These are phyloP conservation scores for Diplocarpon mali DNA, from an alignment of 2,329 filamentous ascomycete genomes.

Conservation along the genomic window DNA sequence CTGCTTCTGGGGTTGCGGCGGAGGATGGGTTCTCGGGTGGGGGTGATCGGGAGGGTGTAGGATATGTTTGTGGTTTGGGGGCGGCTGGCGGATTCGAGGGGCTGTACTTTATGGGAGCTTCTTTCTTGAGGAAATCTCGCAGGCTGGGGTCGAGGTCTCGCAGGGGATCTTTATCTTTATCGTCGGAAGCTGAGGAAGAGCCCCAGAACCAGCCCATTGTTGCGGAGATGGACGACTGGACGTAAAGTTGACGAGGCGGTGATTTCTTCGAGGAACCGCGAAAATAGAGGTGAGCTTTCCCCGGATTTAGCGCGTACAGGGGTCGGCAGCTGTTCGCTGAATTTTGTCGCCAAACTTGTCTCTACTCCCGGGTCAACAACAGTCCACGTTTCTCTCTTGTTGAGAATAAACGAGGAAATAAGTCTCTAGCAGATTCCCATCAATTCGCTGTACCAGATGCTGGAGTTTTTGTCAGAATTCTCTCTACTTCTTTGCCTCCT, in stretches of 20 bases:
- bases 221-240: neutral
- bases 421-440: too few relatives aligned
- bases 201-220: constrained; percentile 29
- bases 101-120: constrained; percentile 44
- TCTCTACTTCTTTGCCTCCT: too few relatives aligned
- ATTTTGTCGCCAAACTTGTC: too few relatives aligned
- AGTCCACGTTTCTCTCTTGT: too few relatives aligned
- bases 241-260: neutral
- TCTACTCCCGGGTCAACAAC: too few relatives aligned
- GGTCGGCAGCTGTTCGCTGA: too few relatives aligned
- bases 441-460: too few relatives aligned
- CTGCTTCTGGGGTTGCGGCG: neutral
- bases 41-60: constrained; percentile 4
- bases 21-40: neutral
- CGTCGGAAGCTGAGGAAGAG: constrained; percentile 14
- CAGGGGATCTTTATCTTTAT: constrained; percentile 38
- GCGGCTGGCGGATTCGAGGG: constrained; percentile 16
- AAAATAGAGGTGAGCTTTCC: neutral
- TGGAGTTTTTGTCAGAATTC: too few relatives aligned
- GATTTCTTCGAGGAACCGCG: neutral
- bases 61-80: constrained; percentile 2
- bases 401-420: too few relatives aligned
- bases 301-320: too few relatives aligned
- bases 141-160: constrained; percentile 52
- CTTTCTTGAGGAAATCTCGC: constrained; percentile 54